Evolutionary conservation across 805 yeast species (phyloP), one percentile per base, ranked within the genome.

Genomic region (Wickerhamiella sorbophila): DNA sequence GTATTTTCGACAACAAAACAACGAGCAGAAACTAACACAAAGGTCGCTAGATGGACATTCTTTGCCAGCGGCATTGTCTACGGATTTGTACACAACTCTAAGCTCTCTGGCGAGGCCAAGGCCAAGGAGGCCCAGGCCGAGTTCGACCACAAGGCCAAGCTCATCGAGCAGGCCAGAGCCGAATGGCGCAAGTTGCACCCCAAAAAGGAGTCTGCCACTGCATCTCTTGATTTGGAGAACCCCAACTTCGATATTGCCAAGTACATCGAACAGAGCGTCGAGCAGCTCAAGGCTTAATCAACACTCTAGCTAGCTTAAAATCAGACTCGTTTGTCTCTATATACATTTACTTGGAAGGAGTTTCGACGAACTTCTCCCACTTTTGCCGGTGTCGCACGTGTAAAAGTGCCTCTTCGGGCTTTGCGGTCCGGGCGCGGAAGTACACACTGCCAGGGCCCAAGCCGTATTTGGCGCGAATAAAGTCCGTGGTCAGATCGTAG

Each of bases 11-110:
- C 20, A 18, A 5, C 14, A 16, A 16, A 16, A 20, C 21, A 14
- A 36, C 5, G 31, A 20, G 21, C n/a, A 9, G 3, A 12, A n/a
- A 31, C 46, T 44, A 44, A 47, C 42, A 18, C 15, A n/a, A 47
- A 81, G 80, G 86, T 87, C 58, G 74, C 87, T 60, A 84, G 97
- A 78, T 88, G 91, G 78, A 70, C 94, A 52, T 79, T 93, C 42
- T 73, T 88, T 52, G 88, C 82, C 42, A 75, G 84, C 53, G 98
- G 98, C 63, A 69, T 87, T 45, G 71, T 75, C 48, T 84, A 83
- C 66, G 98, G 98, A 54, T 82, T 85, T 50, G 72, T 72, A 62
- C 94, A 85, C 71, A 82, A 93, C 64, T 67, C 73, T 58, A 63
- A 70, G 41, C 71, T 85, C 55, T 76, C 77, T 55, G 55, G 73